phyloP scores from a whole-genome alignment of 78 protist species.

The Andalucia godoyi region DNA sequence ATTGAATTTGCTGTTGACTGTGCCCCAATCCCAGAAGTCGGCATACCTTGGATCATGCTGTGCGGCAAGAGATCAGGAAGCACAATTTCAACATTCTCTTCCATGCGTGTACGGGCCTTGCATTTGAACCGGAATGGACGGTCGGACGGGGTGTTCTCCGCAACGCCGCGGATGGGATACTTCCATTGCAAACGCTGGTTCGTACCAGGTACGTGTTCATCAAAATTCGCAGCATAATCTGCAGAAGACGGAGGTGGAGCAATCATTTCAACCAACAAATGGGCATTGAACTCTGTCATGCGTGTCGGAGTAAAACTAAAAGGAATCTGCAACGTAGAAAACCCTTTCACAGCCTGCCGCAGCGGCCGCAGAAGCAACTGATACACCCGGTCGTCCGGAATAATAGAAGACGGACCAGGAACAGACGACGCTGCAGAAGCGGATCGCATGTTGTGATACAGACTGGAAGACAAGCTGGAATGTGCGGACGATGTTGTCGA shows the following conservation, averaged over 20 bases:
- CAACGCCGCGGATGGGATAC: constrained; percentile 10
- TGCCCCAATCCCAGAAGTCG: too few relatives aligned
- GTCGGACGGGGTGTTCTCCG: constrained; percentile 5
- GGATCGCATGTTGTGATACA: too few relatives aligned
- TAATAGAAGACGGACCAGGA: too few relatives aligned
- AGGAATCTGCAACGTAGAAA: constrained; percentile 3
- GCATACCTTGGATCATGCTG: too few relatives aligned
- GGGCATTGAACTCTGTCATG: background rate
- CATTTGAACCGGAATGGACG: background rate
- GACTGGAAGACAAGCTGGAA: too few relatives aligned
- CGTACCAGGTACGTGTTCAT: too few relatives aligned
- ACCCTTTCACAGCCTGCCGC: background rate
- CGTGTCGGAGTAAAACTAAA: background rate
- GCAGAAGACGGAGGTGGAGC: background rate
- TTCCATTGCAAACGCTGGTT: constrained; percentile 14
- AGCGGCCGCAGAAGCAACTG: background rate
- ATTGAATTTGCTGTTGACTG: too few relatives aligned
- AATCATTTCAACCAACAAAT: background rate
- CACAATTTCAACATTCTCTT: background rate
- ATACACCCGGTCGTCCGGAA: too few relatives aligned
- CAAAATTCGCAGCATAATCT: background rate
- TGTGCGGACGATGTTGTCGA: too few relatives aligned
- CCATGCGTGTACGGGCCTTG: background rate
- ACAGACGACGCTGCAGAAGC: too few relatives aligned
- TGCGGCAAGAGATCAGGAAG: background rate